A percentile compares a stretch with the other conserved stretches of the same genome.
phyloP scores from a whole-genome alignment of 2,329 filamentous ascomycete genomes.

The Waltergamsia citrina region DNA sequence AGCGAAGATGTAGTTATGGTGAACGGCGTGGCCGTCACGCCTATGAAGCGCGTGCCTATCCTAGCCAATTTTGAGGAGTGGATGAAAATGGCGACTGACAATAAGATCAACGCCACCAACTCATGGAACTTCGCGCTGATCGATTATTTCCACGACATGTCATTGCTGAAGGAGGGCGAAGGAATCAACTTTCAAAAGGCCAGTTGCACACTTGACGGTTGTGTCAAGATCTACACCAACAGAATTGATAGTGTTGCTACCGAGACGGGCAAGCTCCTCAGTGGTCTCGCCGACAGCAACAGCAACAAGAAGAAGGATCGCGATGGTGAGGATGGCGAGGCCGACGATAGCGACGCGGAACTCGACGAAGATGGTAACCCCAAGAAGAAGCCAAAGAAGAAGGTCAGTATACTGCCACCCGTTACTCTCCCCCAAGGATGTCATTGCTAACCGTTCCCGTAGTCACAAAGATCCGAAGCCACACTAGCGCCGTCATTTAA shows the following conservation, averaged over 20 bases:
- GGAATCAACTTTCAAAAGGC: conserved; percentile 98
- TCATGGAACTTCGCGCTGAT: conserved; percentile 99
- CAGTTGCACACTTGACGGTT: conserved; percentile 93
- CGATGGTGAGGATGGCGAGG: conserved; percentile 54
- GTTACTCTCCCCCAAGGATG: not conserved
- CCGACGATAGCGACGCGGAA: conserved; percentile 55
- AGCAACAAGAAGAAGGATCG: conserved; percentile 66
- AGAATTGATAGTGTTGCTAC: conserved; percentile 96
- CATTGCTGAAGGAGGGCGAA: conserved; percentile 87
- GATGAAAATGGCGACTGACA: conserved; percentile 99
- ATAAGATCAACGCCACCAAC: conserved; percentile 96
- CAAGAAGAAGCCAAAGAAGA: conserved; percentile 61
- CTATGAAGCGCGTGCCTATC: conserved; percentile 92
- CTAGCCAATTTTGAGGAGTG: conserved; percentile 98
- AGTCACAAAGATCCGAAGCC: conserved; percentile 73
- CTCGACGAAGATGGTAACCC: conserved; percentile 51
- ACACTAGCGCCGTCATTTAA: conserved; percentile 85
- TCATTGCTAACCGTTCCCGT: conserved; percentile 1
- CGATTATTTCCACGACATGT: conserved; percentile 99
- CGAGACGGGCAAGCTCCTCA: conserved; percentile 90
- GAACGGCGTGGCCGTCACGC: conserved; percentile 71
- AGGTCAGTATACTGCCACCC: conserved; percentile 37
- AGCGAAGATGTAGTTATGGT: conserved; percentile 55
- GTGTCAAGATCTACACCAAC: conserved; percentile 98
- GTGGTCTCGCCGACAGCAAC: conserved; percentile 82